Percentiles rank a stretch among this genome's conserved stretches.
phyloP scores from a whole-genome alignment of 108 stramenopile species.

The Cyclotella distinguenda region DNA sequence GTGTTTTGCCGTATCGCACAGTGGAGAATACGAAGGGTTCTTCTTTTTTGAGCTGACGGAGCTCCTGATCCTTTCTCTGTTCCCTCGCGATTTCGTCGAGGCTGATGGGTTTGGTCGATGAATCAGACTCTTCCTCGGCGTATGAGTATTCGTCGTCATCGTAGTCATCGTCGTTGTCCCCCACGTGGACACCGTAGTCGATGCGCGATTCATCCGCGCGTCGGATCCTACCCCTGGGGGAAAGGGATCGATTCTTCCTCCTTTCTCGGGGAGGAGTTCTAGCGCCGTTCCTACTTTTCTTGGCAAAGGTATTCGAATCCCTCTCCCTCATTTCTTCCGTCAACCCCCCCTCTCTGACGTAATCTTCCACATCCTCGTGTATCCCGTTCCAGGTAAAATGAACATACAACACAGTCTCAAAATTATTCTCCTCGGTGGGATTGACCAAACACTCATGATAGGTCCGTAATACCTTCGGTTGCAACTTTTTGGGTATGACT shows the following conservation, averaged over 20 bases:
- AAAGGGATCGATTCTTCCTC: background rate
- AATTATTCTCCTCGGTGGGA: conserved; percentile 35
- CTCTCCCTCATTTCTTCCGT: conserved; percentile 31
- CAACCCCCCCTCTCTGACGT: conserved; percentile 28
- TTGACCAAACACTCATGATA: conserved; percentile 40
- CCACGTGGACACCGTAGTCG: background rate
- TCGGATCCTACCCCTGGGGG: background rate
- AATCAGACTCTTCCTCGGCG: background rate
- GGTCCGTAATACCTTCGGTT: conserved; percentile 28
- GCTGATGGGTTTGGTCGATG: conserved; percentile 24
- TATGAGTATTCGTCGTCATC: conserved; percentile 2
- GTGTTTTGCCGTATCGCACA: conserved; percentile 33
- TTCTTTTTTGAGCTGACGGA: conserved; percentile 37
- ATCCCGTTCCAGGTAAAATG: conserved; percentile 44
- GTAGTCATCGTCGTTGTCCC: background rate
- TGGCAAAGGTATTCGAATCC: conserved; percentile 2
- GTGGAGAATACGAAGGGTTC: conserved; percentile 43
- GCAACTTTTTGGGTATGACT: conserved; percentile 23
- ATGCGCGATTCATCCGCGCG: conserved; percentile 4
- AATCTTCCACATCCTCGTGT: conserved; percentile 27
- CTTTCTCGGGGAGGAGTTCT: background rate
- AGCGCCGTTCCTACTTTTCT: background rate
- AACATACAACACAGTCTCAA: conserved; percentile 27
- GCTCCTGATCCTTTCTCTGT: conserved; percentile 34
- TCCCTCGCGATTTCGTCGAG: conserved; percentile 39